Evolutionary conservation across 2,329 filamentous ascomycete genomes (phyloP), one percentile per base, ranked within the genome.

Genomic region (Lecanicillium sp.): DNA sequence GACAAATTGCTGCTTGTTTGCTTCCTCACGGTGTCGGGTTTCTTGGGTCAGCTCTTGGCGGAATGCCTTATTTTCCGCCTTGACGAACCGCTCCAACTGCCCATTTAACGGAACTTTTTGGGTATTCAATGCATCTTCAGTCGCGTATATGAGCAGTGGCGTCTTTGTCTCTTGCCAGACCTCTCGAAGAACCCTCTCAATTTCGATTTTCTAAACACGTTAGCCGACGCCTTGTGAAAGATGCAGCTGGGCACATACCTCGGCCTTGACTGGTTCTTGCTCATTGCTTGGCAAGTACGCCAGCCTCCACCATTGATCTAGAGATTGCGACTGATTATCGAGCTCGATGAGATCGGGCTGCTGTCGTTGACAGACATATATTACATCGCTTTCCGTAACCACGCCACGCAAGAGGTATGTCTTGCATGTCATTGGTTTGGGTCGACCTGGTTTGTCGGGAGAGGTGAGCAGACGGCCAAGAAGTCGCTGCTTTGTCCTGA

Each of bases 231-330:
- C n/a, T n/a, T n/a, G 42, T 59, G 40, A 53, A 42, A 15, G 35
- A 40, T 18, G 33, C 35, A 11, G 29, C 4, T 29, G 12, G 19
- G 16, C 9, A 13, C n/a, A 20, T 60, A 75, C 73, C 64, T 75
- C 68, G 13, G 67, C 57, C 45, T 59, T 65, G 19, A 70, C 57
- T n/a, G 70, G 65, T 34, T 60, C 56, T 5, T 57, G 48, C 9
- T 62, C 62, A 13, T 55, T 37, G 7, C 33, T 49, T 11, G 58
- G 50, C 16, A 53, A 51, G 44, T 67, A 72, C 27, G 64, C 58
- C 33, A 77, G 56, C 45, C 65, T 66, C 73, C 73, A 78, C 73
- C 73, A 78, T 48, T 75, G 72, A 37, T 75, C 71, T 13, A 44
- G 45, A 4, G 51, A 42, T 16, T 48, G 45, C 3, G 56, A 37